Evolutionary conservation across 805 yeast genomes (phyloP), one percentile per base, ranked within the genome.

Genomic region (Saturnispora zaruensis): DNA sequence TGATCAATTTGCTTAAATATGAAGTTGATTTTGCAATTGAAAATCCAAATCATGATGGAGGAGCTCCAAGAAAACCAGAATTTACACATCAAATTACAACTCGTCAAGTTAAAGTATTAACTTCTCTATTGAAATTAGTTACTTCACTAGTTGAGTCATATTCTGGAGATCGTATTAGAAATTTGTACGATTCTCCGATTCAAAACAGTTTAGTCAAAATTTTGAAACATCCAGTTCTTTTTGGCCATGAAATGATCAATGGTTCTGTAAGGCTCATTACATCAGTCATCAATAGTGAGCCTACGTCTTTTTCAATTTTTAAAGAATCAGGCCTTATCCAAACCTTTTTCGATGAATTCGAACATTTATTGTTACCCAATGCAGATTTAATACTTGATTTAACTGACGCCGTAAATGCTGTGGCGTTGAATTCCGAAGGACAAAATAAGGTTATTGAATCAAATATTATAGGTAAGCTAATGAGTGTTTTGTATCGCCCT

Each of bases 171-270:
- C 73, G 93, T 51, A 77, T 88, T 59, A 77, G 96, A 63, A 87
- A 87, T 54, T 65, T 91, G 37, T 86, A 87, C 59, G 98, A 91
- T 59, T 86, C 96, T 0, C 81, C 89, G 0, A 67, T 91, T n/a
- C 66, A 90, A 16, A 59, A 66, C 26, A 74, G 84, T 26, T 66
- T 88, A 55, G 82, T 79, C 53, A 72, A 69, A 50, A 75, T 90
- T 2, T 57, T 90, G 16, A 58, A 62, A 13, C 70, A 86, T 57
- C 78, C 84, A 1, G 55, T 64, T 0, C 64, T 77, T 0, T 87
- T 88, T 69, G 96, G 96, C 0, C 77, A 80, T 37, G 73, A 78
- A 14, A 65, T 87, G 13, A 63, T 86, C 13, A 71, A 86, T 0
- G 70, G 77, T 21, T 75, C 86, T 0, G 63, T 90, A 34, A 82